phyloP scores from a whole-genome alignment of 2,329 filamentous ascomycete species.

The Sclerotinia glacialis region DNA sequence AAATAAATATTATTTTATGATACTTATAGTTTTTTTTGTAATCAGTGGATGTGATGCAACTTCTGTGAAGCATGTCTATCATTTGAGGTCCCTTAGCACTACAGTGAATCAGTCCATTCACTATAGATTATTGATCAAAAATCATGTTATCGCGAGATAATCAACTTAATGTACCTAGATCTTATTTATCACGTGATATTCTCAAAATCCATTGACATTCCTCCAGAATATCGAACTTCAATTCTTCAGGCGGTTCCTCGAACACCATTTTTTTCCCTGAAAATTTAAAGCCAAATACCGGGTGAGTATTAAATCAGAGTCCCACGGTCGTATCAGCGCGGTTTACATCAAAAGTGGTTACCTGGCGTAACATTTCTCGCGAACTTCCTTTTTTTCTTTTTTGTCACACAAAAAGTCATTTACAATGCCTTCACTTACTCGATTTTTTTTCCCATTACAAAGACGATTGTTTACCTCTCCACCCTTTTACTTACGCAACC shows the following conservation, averaged over 20 bases:
- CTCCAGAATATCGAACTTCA: neutral
- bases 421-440: no score
- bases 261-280: neutral
- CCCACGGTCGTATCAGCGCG: no score
- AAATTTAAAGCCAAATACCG: neutral
- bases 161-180: neutral
- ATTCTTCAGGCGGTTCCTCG: neutral
- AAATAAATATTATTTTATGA: constrained; percentile 1
- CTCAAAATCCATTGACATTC: neutral
- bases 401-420: no score
- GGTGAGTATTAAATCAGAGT: no score
- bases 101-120: neutral
- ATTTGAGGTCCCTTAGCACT: neutral
- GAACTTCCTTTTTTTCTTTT: no score
- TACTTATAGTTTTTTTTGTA: neutral
- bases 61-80: neutral
- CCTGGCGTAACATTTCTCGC: no score
- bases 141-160: neutral
- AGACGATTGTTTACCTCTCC: no score
- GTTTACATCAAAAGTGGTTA: no score
- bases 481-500: no score
- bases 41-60: neutral
- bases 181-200: no score
- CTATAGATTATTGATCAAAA: neutral
- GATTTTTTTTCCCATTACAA: no score